phyloP scores from a whole-genome alignment of 345 rosid species.

The Acer saccharum region DNA sequence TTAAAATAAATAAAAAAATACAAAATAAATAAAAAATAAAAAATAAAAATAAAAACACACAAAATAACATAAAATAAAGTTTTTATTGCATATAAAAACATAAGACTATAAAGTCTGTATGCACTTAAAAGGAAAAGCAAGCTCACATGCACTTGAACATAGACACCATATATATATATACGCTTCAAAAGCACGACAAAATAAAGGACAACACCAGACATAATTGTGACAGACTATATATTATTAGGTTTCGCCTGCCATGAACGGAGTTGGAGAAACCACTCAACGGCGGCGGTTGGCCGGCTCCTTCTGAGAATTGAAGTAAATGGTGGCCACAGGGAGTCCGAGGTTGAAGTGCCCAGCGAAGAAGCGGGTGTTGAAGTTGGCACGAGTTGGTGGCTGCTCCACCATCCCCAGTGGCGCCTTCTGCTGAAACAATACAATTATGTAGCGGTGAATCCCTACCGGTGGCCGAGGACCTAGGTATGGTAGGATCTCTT shows the following conservation, averaged over 20 bases:
- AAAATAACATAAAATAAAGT: too few species aligned
- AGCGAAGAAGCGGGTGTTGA: slow-evolving; percentile 73
- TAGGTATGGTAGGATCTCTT: slow-evolving; percentile 60
- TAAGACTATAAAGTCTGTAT: background rate
- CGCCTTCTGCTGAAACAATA: slow-evolving; percentile 67
- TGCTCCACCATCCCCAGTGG: slow-evolving; percentile 56
- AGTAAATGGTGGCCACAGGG: slow-evolving; percentile 81
- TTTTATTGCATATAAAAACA: background rate
- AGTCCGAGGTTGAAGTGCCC: slow-evolving; percentile 61
- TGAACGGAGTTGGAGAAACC: too few species aligned
- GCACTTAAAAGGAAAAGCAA: background rate
- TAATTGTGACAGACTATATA: background rate
- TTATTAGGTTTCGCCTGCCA: background rate
- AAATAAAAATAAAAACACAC: too few species aligned
- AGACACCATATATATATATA: background rate
- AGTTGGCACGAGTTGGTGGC: slow-evolving; percentile 64
- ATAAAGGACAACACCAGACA: too few species aligned
- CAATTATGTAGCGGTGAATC: slow-evolving; percentile 78
- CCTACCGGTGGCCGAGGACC: slow-evolving; percentile 89
- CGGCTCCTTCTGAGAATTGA: slow-evolving; percentile 90
- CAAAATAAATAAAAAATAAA: too few species aligned
- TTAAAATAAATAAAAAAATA: too few species aligned
- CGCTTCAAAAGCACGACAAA: background rate
- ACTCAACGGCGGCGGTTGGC: slow-evolving; percentile 48
- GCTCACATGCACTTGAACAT: background rate